A percentile compares a stretch with the other conserved stretches of the same genome.
Conservation (phyloP, 2,329 filamentous ascomycete species). For the Phaeosphaeriaceae sp. region DNA sequence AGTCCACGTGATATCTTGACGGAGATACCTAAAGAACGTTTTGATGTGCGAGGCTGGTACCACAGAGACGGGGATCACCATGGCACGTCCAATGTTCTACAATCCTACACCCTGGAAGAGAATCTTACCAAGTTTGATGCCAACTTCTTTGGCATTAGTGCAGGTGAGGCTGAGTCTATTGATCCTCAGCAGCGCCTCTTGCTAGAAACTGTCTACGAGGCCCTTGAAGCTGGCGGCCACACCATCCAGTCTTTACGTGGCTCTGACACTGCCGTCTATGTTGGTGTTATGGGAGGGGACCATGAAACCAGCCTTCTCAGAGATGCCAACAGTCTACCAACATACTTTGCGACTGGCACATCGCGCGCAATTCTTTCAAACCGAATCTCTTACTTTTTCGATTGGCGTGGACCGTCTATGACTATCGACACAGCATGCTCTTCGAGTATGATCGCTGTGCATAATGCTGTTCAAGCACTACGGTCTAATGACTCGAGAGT, state of each 20-base stretch:
- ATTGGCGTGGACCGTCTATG: constrained; percentile 27
- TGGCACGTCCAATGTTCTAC: background rate
- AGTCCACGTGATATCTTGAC: constrained; percentile 8
- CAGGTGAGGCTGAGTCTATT: constrained; percentile 19
- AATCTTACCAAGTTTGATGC: constrained; percentile 20
- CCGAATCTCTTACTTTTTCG: constrained; percentile 25
- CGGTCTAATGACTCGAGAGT: constrained; percentile 6
- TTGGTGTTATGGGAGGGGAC: background rate
- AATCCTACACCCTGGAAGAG: constrained; percentile 10
- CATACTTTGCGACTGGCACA: background rate
- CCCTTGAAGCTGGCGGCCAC: constrained; percentile 16
- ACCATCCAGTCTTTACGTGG: background rate
- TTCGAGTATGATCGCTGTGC: constrained; percentile 22
- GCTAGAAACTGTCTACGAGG: constrained; percentile 25
- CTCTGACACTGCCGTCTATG: background rate
- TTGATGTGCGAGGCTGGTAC: background rate
- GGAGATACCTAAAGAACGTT: background rate
- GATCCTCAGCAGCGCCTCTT: constrained; percentile 26
- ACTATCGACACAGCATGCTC: constrained; percentile 38
- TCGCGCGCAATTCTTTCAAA: constrained; percentile 17
- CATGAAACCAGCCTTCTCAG: background rate
- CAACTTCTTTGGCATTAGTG: constrained; percentile 17
- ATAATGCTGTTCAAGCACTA: constrained; percentile 37
- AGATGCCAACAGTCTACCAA: background rate
- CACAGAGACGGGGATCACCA: background rate